Evolutionary conservation across 768 basidiomycete species (phyloP), one percentile per base, ranked within the genome.

Genomic region (Tulasnella sp.): DNA sequence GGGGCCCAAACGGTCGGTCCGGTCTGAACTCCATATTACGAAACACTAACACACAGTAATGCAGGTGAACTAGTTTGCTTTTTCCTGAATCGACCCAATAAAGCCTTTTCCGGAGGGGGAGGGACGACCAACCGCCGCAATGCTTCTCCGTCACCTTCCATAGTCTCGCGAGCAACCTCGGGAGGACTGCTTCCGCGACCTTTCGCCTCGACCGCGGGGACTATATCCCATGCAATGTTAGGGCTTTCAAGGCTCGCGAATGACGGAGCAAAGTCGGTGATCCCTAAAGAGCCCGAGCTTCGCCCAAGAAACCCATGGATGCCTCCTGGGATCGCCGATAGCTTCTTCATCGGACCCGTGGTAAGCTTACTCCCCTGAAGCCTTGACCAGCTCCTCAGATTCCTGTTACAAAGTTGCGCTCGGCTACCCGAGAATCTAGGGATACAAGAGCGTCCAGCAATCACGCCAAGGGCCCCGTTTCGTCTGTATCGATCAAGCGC

Each of bases 21-120:
- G 50, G 28, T 14, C 42, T 42, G 9, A 40, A 58, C 37, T 31
- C 3, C 37, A 31, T 3, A 24, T 46, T 44, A 37, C 3, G 2
- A 24, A 64, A 22, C 80, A 77, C 72, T 78, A 81, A 73, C 82
- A 82, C 14, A 82, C 14, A 14, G 73, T 22, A 5, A 58, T 75
- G 28, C 82, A 97, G 96, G 95, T 75, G 92, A 96, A 87, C 87
- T 97, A 1, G 90, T 97, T 0, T 95, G 92, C 84, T 96, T 97
- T 87, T 96, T 94, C 87, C 90, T 64, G n/a, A 73, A 75, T 4
- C 42, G 40, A 37, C 92, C 92, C 28, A 72, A 7, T 12, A 73
- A 37, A 44, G 58, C 90, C 93, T 22, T 90, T 93, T 80, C 91
- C 94, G 12, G 90, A 90, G n/a, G 91, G 12, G 69, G 41, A 31